Conservation (phyloP, 108 stramenopile genomes). For the Skeletonema tropicum region DNA sequence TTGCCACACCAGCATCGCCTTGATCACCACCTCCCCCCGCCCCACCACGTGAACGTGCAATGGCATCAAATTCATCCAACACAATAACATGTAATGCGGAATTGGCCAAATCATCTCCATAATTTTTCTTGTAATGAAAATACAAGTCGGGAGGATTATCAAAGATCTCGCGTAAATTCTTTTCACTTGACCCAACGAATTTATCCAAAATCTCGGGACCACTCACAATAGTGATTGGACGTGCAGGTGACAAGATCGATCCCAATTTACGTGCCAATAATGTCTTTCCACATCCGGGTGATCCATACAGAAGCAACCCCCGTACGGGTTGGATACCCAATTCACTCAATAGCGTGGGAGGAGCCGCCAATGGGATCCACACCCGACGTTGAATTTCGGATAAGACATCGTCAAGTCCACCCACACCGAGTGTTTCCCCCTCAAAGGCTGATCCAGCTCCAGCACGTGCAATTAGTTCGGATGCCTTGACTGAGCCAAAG, state of each 20-base stretch:
- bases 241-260: constrained; percentile 69
- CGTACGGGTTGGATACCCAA: constrained; percentile 83
- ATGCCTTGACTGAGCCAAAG: constrained; percentile 54
- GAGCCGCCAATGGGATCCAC: constrained; percentile 87
- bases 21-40: constrained; percentile 72
- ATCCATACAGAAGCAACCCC: constrained; percentile 80
- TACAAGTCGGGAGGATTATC: constrained; percentile 83
- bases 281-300: constrained; percentile 84
- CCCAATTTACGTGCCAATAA: constrained; percentile 76
- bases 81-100: constrained; percentile 76
- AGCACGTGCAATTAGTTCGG: constrained; percentile 74
- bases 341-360: constrained; percentile 70
- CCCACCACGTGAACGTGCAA: constrained; percentile 82
- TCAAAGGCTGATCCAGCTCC: constrained; percentile 76
- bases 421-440: constrained; percentile 73
- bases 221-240: constrained; percentile 82
- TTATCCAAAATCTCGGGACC: constrained; percentile 92
- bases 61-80: constrained; percentile 96
- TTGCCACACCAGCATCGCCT: constrained; percentile 92
- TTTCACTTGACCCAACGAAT: constrained; percentile 87
- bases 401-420: constrained; percentile 86
- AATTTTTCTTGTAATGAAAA: constrained; percentile 64
- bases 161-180: constrained; percentile 82
- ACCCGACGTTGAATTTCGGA: constrained; percentile 77
- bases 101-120: constrained; percentile 59